Base-by-base conservation (phyloP, 2,329 filamentous ascomycete genomes). In the Fusarium algeriense region DNA sequence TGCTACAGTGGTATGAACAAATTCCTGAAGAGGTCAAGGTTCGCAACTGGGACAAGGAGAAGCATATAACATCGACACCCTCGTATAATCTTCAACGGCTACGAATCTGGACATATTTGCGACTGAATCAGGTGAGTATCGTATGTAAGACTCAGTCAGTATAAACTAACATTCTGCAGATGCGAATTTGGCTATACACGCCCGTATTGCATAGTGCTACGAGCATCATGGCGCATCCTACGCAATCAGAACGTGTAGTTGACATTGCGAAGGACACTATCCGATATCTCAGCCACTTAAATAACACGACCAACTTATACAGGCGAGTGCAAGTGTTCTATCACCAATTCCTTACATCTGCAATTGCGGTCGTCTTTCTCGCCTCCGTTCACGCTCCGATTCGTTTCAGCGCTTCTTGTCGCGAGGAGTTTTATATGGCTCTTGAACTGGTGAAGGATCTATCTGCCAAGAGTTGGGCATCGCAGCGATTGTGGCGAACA, bases 131-230 rank as follows among this genome's bases (percentile, higher is more conserved):
- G 78, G 85, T 85, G 61, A 61, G 81, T 64, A 17, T 19, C 12
- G 10, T 2, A 15, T 15, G 6, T 12, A 23, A 14, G 9, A 37
- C 19, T 17, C 20, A 6, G 1, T 26, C 6, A 4, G 11, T 8
- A 19, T 28, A 19, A 13, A 37, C 69, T 73, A 15, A 77, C 45
- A 57, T 23, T 15, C 30, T 6, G 9, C 58, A 84, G 83, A 93
- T 97, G 82, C 92, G 95, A 8, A 96, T 95, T 63, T 90, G 94
- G 78, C 92, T 98, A 32, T 95, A 97, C 79, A 93, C 94, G 0
- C 94, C 94, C 0, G 91, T 97, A 5, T 84, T 98, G 12, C 93
- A 97, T 79, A 95, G 92, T 20, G 90, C 93, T 6, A 92, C 90
- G 15, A 95, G 91, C 75, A 98, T 98, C 75, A 89, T 92, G 82